These are phyloP conservation scores for Globisporangium orthogonon DNA, from an alignment of 352 stramenopile species.

Conservation along the genomic window DNA sequence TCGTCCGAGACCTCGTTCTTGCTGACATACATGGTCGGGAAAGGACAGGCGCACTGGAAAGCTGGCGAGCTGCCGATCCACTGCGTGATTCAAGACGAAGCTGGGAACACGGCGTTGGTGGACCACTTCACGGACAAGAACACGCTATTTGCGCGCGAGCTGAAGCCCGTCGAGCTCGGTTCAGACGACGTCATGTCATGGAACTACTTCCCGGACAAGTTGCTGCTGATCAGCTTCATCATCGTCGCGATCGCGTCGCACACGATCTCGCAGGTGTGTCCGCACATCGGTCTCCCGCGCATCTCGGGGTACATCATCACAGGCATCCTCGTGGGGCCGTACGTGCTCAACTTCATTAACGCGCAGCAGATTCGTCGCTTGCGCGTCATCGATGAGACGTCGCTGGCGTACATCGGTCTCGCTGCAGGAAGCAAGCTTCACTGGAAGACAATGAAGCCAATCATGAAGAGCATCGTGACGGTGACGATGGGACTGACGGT, in stretches of 20 bases:
- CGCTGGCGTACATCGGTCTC: slow-evolving; percentile 60
- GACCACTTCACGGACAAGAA: slow-evolving; percentile 59
- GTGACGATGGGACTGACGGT: slow-evolving; percentile 48
- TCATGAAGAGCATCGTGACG: slow-evolving; percentile 44
- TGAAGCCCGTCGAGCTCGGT: slow-evolving; percentile 56
- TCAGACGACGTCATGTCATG: slow-evolving; percentile 37
- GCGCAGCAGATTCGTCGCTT: slow-evolving; percentile 36
- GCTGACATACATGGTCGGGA: slow-evolving; percentile 55
- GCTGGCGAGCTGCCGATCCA: slow-evolving; percentile 42
- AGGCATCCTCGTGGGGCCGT: slow-evolving; percentile 57
- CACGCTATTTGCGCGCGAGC: slow-evolving; percentile 50
- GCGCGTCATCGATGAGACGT: slow-evolving; percentile 57
- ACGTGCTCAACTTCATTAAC: slow-evolving; percentile 49
- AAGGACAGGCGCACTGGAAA: slow-evolving; percentile 47
- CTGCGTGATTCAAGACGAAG: slow-evolving; percentile 42
- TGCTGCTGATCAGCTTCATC: slow-evolving; percentile 45
- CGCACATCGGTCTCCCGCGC: slow-evolving; percentile 44
- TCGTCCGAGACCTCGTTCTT: slow-evolving; percentile 38
- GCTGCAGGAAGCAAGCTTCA: slow-evolving; percentile 58
- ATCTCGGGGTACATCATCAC: slow-evolving; percentile 69
- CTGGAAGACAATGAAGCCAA: slow-evolving; percentile 54
- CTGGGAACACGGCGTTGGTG: slow-evolving; percentile 44
- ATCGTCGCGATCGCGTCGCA: slow-evolving; percentile 59
- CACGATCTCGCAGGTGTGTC: slow-evolving; percentile 52
- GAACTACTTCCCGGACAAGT: slow-evolving; percentile 45